A percentile compares a stretch with the other conserved stretches of the same genome.
phyloP scores from a whole-genome alignment of 768 basidiomycete species.

The Boletus subcaerulescens region DNA sequence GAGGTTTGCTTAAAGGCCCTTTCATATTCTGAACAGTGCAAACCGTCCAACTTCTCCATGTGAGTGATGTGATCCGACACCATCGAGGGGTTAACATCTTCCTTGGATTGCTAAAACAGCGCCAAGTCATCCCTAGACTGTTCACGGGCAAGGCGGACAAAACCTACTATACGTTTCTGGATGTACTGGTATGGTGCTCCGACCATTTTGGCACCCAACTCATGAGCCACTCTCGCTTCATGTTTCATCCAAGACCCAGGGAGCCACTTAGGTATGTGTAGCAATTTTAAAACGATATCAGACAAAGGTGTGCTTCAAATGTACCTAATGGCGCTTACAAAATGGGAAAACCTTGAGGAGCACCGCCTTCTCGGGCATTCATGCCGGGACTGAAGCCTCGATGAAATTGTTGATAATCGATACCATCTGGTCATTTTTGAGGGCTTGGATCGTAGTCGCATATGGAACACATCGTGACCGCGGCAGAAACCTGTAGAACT shows the following conservation, averaged over 20 bases:
- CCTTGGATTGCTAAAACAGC: constrained; percentile 4
- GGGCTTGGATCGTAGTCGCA: constrained; percentile 22
- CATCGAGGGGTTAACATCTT: constrained; percentile 7
- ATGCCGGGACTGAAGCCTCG: not conserved
- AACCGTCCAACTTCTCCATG: constrained; percentile 7
- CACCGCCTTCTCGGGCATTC: constrained; percentile 13
- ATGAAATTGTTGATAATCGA: constrained; percentile 9
- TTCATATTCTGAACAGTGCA: constrained; percentile 6
- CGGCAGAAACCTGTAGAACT: constrained; percentile 27
- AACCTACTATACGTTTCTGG: constrained; percentile 7
- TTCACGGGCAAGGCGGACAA: not conserved
- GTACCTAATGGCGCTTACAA: constrained; percentile 1
- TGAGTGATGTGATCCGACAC: constrained; percentile 12
- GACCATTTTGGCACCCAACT: constrained; percentile 8
- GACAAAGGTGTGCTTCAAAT: not conserved
- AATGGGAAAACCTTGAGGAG: constrained; percentile 17
- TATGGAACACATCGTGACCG: constrained; percentile 24
- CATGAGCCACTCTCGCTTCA: constrained; percentile 6
- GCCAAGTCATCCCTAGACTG: not conserved
- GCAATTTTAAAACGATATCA: constrained; percentile 11
- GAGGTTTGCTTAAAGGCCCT: constrained; percentile 14
- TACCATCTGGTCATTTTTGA: constrained; percentile 14
- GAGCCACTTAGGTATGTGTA: constrained; percentile 28
- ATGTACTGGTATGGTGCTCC: constrained; percentile 17
- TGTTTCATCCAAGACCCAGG: constrained; percentile 16